Evolutionary conservation across 2,329 filamentous ascomycete species (phyloP).

Genomic region (Colletotrichum gigasporum): DNA sequence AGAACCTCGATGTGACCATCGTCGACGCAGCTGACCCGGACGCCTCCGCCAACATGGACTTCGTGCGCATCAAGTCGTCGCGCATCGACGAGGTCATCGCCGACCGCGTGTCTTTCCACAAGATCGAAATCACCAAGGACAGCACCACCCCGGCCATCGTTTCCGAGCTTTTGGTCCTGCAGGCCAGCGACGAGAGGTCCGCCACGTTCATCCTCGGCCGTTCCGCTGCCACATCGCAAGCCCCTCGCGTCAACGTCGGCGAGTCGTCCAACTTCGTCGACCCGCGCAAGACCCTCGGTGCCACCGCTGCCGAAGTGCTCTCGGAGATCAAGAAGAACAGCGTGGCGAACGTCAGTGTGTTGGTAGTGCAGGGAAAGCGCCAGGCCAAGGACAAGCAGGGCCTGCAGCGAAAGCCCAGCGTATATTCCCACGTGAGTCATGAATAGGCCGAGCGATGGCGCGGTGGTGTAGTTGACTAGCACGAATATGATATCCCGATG

Average conservation of each 20-base stretch:
- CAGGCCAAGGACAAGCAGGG: background rate
- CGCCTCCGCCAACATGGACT: background rate
- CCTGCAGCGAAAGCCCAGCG: background rate
- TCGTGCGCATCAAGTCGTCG: background rate
- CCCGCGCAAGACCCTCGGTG: background rate
- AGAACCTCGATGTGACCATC: background rate
- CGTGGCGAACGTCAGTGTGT: background rate
- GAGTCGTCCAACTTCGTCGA: background rate
- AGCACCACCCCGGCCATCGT: background rate
- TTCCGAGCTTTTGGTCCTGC: background rate
- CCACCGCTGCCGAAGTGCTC: background rate
- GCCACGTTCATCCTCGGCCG: slow-evolving; percentile 4
- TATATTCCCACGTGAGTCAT: background rate
- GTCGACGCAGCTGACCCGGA: background rate
- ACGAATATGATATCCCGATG: background rate
- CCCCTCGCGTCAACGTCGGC: background rate
- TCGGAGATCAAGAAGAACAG: background rate
- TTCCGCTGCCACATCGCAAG: background rate
- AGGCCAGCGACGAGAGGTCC: background rate
- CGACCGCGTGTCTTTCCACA: background rate
- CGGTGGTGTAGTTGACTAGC: background rate
- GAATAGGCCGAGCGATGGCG: background rate
- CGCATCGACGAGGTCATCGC: background rate
- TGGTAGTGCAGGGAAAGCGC: slow-evolving; percentile 1
- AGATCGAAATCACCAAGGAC: background rate